Evolutionary conservation across 768 basidiomycete genomes (phyloP).

Genomic region (Termitomyces sp.): DNA sequence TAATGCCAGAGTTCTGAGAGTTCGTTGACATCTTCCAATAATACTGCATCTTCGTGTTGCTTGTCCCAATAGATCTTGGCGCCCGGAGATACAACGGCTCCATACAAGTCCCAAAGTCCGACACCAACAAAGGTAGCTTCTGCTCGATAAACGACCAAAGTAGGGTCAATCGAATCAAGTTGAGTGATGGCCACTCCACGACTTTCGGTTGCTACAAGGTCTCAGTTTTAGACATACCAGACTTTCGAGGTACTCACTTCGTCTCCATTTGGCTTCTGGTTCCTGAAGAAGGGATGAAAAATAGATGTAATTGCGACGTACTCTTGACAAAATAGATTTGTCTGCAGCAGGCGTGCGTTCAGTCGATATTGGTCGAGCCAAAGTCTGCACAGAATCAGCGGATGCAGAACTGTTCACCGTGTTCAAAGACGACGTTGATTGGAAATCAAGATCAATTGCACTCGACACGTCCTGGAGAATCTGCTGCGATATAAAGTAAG

Average conservation of each 20-base stretch:
- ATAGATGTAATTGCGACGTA: slow-evolving; percentile 93
- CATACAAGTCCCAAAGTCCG: slow-evolving; percentile 91
- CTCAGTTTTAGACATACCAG: slow-evolving; percentile 8
- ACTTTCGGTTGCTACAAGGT: slow-evolving; percentile 62
- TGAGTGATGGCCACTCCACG: slow-evolving; percentile 93
- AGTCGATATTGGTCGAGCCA: slow-evolving; percentile 27
- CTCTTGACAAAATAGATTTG: slow-evolving; percentile 80
- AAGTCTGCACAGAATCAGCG: slow-evolving; percentile 23
- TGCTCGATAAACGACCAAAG: slow-evolving; percentile 91
- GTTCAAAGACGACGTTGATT: slow-evolving; percentile 56
- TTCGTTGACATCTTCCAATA: slow-evolving; percentile 88
- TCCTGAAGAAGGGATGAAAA: slow-evolving; percentile 96
- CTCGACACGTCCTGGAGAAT: slow-evolving; percentile 73
- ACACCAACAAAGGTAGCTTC: slow-evolving; percentile 98
- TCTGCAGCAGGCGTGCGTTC: slow-evolving; percentile 60
- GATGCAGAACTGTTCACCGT: slow-evolving; percentile 44
- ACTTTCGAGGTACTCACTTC: slow-evolving; percentile 41
- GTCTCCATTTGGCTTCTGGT: slow-evolving; percentile 96
- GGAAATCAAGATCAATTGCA: slow-evolving; percentile 61
- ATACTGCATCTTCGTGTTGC: slow-evolving; percentile 76
- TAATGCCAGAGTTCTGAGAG: slow-evolving; percentile 91
- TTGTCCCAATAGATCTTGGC: slow-evolving; percentile 85
- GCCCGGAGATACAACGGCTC: slow-evolving; percentile 82
- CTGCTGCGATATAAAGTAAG: slow-evolving; percentile 52
- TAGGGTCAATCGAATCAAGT: slow-evolving; percentile 95